Evolutionary conservation across 768 basidiomycete species (phyloP), one percentile per base, ranked within the genome.

Genomic region (Daedalea quercina): DNA sequence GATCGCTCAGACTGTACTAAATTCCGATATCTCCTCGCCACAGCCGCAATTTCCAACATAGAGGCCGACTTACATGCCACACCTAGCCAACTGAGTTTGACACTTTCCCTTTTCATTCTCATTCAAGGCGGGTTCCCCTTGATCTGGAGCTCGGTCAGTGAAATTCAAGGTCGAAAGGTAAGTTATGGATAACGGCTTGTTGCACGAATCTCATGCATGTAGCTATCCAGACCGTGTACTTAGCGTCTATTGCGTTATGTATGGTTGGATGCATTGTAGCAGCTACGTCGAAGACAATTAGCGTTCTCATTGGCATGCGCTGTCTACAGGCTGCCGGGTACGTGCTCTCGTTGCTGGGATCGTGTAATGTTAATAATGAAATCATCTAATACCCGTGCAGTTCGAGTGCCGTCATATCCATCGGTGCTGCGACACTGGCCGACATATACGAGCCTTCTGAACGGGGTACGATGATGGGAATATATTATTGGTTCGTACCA

Each of bases 341-440:
- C 52, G 73, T 60, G 7, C 19, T 6, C 28, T 11, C 11, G 11
- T 31, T 11, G 11, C 28, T 31, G 11, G 37, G 4, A 31, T 40
- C 9, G 7, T 45, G 44, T 45, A 3, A 24, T 4, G 23, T 11
- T 45, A 7, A 45, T 11, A 15, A 15, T 40, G 34, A 35, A 3
- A 3, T 35, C 12, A 15, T 34, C 15, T 11, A 6, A 24, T 15
- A 3, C 4, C 19, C 11, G 33, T 45, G 34, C 53, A 85, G 81
- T 43, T 83, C 82, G 3, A 79, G 82, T 45, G 84, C 85, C 9
- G 82, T 85, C 11, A 75, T 86, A 40, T 65, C 83, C 0, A 81
- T 90, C 50, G 90, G 89, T 3, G 85, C 86, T 0, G 87, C 84
- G 13, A 86, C 87, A 3, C 69, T 91, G 2, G 87, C 87, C 1